Evolutionary conservation across 2,329 filamentous ascomycete genomes (phyloP), one percentile per base, ranked within the genome.

Genomic region (Exophiala dermatitidis): DNA sequence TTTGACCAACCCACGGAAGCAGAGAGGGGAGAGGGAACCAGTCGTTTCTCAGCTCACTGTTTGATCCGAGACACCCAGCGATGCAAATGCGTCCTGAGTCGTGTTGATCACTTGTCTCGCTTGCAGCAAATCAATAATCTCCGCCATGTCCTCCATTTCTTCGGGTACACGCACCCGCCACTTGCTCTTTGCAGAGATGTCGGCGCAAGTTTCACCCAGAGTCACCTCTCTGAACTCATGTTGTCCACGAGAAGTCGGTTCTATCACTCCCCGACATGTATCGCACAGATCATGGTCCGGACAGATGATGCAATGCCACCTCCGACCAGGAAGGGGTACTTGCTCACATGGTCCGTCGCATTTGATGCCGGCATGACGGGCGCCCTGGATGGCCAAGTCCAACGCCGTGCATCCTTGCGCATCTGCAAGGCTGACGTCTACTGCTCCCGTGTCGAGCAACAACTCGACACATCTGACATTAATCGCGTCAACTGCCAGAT

Each of bases 401-500:
- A 46, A 28, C 6, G 49, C 34, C 28, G 49, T 52, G 6, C 36
- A 8, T 5, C 42, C 49, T 4, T 31, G 5, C 3, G 6, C 30
- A 26, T 52, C 49, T n/a, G n/a, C 5, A 19, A 52, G 34, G 5
- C 28, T 42, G 36, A 30, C 26, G 26, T 46, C 46, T 7, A 45
- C 10, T 3, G 46, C 43, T 1, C 47, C 56, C 2, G 38, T 33
- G 10, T 50, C 45, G 10, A 58, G 31, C 32, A 59, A 43, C 12
- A 32, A 28, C 45, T 52, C 46, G 9, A 59, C 48, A 5, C 47
- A 48, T 5, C 41, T 34, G 4, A 46, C 26, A 47, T 57, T 57
- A 5, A 37, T 31, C 6, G 45, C 37, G 19, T 43, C 33, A 12
- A 59, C 46, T 4, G 57, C 55, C 12, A 57, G 34, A 47, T 59